Evolutionary conservation across 129 eudicot genomes (phyloP).

Genomic region (Oenanthe sinensis): DNA sequence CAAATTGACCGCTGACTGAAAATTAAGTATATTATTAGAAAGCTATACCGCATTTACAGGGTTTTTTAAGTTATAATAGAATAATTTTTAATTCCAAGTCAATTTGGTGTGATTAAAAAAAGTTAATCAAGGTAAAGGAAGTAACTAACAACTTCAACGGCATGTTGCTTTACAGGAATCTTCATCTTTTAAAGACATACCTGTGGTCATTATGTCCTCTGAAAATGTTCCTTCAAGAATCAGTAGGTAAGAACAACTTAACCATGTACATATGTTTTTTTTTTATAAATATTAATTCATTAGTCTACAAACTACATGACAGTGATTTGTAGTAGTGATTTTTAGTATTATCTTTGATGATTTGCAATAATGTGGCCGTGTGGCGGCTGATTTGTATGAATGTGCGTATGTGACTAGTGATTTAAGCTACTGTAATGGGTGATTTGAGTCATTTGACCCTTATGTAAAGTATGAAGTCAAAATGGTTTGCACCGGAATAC

Average conservation of each 20-base stretch:
- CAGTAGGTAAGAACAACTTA: constrained; percentile 46
- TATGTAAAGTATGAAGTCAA: background rate
- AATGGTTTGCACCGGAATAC: background rate
- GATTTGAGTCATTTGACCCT: no score
- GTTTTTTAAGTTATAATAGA: no score
- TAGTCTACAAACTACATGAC: background rate
- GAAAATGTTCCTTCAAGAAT: constrained; percentile 94
- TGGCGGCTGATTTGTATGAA: background rate
- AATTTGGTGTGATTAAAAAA: no score
- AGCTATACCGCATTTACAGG: no score
- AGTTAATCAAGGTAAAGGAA: no score
- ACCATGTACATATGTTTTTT: background rate
- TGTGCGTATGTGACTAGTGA: no score
- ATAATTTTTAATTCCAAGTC: no score
- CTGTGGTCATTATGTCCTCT: constrained; percentile 96
- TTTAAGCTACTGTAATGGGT: no score
- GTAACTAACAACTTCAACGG: background rate
- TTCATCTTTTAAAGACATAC: constrained; percentile 63
- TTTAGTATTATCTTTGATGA: background rate
- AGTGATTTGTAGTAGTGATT: background rate
- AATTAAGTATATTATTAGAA: no score
- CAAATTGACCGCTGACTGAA: no score
- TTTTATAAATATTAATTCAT: no score
- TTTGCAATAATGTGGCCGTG: background rate
- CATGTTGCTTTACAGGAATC: background rate